Percentiles rank a stretch among this genome's conserved stretches.
phyloP scores from a whole-genome alignment of 169 alveolate species.

The Plasmodium malariae region DNA sequence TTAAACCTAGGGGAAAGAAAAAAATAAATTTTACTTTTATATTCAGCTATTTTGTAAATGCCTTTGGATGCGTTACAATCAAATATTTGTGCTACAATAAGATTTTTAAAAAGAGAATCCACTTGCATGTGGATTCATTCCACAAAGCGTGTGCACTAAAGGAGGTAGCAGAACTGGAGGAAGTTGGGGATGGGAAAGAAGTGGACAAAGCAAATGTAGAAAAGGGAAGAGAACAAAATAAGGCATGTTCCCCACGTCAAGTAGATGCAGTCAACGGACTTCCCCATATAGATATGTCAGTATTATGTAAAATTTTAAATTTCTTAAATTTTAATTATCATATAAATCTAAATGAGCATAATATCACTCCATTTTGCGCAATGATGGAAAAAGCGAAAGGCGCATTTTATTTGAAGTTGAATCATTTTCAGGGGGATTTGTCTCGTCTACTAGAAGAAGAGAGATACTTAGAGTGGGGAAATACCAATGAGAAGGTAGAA shows the following conservation, averaged over 20 bases:
- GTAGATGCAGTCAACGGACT: not conserved
- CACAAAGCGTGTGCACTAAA: too few species aligned
- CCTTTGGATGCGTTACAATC: conserved; percentile 36
- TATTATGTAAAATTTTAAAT: not conserved
- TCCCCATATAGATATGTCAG: not conserved
- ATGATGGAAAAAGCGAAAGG: not conserved
- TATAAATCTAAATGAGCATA: not conserved
- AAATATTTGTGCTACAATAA: conserved; percentile 15
- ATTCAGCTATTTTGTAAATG: conserved; percentile 31
- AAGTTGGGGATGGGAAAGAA: not conserved
- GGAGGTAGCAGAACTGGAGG: not conserved
- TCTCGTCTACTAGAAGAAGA: too few species aligned
- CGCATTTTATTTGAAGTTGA: not conserved
- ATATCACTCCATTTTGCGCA: not conserved
- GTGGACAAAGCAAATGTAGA: not conserved
- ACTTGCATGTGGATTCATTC: conserved; percentile 26
- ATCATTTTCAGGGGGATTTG: not conserved
- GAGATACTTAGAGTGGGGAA: too few species aligned
- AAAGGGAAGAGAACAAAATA: not conserved
- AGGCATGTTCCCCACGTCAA: not conserved
- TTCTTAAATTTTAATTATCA: not conserved
- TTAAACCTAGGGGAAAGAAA: conserved; percentile 28
- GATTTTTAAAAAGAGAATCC: conserved; percentile 4
- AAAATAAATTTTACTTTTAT: conserved; percentile 27
- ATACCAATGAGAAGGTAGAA: too few species aligned